Base-by-base conservation (phyloP, 257 asterid species). In the Ilex asprella region DNA sequence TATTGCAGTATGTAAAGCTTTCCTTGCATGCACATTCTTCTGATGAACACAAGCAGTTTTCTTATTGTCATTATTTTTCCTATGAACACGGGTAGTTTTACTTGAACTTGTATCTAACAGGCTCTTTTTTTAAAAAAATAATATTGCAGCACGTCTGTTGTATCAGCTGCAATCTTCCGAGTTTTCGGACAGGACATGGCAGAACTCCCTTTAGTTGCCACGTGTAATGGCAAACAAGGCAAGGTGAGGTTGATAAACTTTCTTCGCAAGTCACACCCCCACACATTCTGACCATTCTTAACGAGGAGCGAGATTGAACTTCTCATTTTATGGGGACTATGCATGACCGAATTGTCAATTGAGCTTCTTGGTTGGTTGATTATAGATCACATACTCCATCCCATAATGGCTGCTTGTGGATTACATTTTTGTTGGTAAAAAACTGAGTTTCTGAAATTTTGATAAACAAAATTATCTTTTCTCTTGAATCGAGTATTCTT, bases 121-220 rank as follows among this genome's bases (percentile, higher is more conserved):
- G 21, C 51, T 62, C 16, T 64, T 77, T 35, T 58, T 39, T 30
- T 61, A 52, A 21, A 21, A 21, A 21, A 21, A 21, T 1, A 21
- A 70, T 73, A 54, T 63, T 85, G 85, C 88, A 93, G 99, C 79
- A 85, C 99, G 55, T 75, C 86, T 60, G 95, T 93, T 73, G 89
- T 85, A 73, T 93, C 97, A 71, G 97, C 97, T 60, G 97, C 81
- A 31, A 87, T 89, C 81, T 77, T 93, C 63, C 83, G 99, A 65
- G 75, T 93, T 67, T 93, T 93, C 63, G 99, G 99, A 68, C 81
- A 85, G 80, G 95, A 89, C 64, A 68, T 81, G 29, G 99, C 99
- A 35, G 99, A 93, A 70, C 91, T 93, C 65, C 99, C 99, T 61
- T 73, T 89, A 76, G 99, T 86, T 67, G 99, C 99, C 59, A 93